Evolutionary conservation across 192 early-diverging fungal genomes (phyloP).

Genomic region (Chytriomyces sp.): DNA sequence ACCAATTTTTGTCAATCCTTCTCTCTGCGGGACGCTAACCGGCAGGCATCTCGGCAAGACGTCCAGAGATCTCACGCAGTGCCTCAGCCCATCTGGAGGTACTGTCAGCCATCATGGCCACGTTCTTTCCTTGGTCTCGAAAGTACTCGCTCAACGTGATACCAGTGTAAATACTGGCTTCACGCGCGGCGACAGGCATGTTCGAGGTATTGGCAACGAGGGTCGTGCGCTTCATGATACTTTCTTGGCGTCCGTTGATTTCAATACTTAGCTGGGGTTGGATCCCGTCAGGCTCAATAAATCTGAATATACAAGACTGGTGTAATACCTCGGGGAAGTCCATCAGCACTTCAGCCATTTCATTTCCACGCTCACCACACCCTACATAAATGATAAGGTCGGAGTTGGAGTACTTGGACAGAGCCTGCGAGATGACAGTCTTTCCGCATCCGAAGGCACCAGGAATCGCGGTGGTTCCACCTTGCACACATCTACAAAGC

Average conservation of each 20-base stretch:
- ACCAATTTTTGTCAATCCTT: not conserved
- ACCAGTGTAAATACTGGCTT: slow-evolving; percentile 99
- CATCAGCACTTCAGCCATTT: slow-evolving; percentile 99
- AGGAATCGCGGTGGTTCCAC: slow-evolving; percentile 99
- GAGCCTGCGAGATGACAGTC: slow-evolving; percentile 99
- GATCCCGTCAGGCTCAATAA: not conserved
- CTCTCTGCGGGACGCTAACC: no score
- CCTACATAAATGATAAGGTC: slow-evolving; percentile 99
- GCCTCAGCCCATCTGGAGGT: slow-evolving; percentile 99
- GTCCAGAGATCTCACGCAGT: slow-evolving; percentile 99
- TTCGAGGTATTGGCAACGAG: slow-evolving; percentile 99
- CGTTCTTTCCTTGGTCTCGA: slow-evolving; percentile 99
- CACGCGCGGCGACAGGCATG: slow-evolving; percentile 99
- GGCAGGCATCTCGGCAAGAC: slow-evolving; percentile 99
- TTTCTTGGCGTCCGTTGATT: slow-evolving; percentile 92
- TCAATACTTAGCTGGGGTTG: slow-evolving; percentile 78
- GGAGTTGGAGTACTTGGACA: slow-evolving; percentile 99
- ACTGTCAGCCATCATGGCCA: slow-evolving; percentile 99
- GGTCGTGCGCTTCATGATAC: slow-evolving; percentile 99
- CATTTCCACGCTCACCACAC: slow-evolving; percentile 93
- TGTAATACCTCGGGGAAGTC: slow-evolving; percentile 82
- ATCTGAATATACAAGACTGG: not conserved
- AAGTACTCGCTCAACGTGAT: slow-evolving; percentile 99
- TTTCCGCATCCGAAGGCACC: slow-evolving; percentile 99
- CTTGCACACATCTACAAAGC: slow-evolving; percentile 83